A percentile compares a stretch with the other conserved stretches of the same genome.
These are phyloP conservation scores for Hanseniaspora valbyensis DNA, from an alignment of 805 yeast species.

Conservation along the genomic window DNA sequence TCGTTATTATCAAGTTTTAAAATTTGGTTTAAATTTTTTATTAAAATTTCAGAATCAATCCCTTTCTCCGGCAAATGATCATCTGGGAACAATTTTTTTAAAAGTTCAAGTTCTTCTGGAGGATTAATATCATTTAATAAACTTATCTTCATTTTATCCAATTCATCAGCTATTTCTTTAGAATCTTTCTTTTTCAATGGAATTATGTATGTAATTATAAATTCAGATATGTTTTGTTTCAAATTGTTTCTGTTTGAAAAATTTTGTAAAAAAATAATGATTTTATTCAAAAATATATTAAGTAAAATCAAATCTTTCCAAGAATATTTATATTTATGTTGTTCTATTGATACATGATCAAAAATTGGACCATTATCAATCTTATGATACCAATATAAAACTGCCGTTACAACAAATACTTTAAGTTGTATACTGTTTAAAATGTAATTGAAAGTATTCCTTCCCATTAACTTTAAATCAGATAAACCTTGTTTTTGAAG, in stretches of 20 bases:
- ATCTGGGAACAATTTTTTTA: not conserved
- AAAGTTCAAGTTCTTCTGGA: not conserved
- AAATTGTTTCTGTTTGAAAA: not conserved
- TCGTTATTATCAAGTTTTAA: not conserved
- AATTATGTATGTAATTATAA: not conserved
- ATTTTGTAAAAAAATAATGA: not conserved
- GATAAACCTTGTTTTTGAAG: not conserved
- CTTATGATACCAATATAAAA: not conserved
- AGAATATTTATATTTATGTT: not conserved
- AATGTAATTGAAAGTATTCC: not conserved
- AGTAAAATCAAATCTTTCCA: not conserved
- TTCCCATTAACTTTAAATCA: not conserved
- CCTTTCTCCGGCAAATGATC: slow-evolving; percentile 50
- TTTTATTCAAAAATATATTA: not conserved
- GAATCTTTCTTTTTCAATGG: slow-evolving; percentile 5
- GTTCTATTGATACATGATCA: not conserved
- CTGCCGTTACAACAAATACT: not conserved
- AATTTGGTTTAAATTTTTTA: slow-evolving; percentile 38
- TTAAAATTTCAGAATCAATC: slow-evolving; percentile 36
- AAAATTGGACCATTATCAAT: not conserved
- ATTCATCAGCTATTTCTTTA: not conserved
- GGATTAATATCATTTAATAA: slow-evolving; percentile 1
- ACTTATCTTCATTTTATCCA: not conserved
- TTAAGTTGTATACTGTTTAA: not conserved
- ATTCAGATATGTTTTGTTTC: not conserved